Base-by-base conservation (phyloP, 73 alveolate species). In the Symbiodinium natans region DNA sequence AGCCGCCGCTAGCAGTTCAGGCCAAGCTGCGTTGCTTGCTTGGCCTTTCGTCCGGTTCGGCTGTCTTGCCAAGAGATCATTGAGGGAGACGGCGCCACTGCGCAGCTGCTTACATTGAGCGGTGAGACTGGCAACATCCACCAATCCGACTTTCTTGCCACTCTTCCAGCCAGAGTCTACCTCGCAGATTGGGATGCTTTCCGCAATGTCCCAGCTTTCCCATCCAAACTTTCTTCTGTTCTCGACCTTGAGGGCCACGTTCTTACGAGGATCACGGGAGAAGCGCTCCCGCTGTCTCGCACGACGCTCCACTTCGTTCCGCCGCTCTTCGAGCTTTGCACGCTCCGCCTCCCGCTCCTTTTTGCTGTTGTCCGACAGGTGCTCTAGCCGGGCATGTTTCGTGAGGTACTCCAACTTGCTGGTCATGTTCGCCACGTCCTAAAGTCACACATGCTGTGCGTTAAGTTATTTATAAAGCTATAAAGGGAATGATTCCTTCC, bases 351-450 rank as follows among this genome's bases (percentile, higher is more conserved):
- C 41, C 27, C 27, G 63, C 10, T 41, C 46, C 39, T 41, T 68
- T 2, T 90, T 71, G 77, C 75, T 36, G 52, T 34, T 23, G 10
- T 23, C 56, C 9, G 82, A 34, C 74, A 90, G 19, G 68, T 90
- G 97, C 89, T 90, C 97, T 54, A 90, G 87, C 52, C 97, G 97
- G 23, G 97, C 48, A 31, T 73, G 97, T 42, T 90, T 90, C 19
- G 97, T 38, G 29, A 90, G 97, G 54, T 90, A 71, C 29, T 90
- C 97, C 34, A 90, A 59, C 54, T 71, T 27, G 33, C 88, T 71
- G 52, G 97, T 90, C 86, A 90, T 41, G 42, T 39, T 90, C 40
- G 75, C 88, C 31, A 71, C 88, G 19, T 90, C 97, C 97, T 90
- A 34, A 31, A 13, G 48, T 2, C 11, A 21, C 68, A 3, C 23